Evolutionary conservation across 305 asterid species (phyloP).

Genomic region (Andrographis paniculata): DNA sequence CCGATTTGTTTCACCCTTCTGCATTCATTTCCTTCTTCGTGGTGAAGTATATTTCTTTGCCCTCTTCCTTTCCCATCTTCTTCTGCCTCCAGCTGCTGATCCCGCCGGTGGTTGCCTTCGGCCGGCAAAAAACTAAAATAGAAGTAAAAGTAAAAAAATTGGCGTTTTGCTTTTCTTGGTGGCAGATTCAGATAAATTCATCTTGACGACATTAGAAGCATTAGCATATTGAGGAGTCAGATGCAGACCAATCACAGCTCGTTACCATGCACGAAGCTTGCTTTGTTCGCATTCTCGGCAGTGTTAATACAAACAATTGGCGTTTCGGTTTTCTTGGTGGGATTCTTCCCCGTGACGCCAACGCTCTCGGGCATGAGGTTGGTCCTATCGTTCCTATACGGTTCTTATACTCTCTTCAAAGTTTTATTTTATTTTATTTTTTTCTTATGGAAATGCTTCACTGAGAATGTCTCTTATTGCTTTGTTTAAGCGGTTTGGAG

Average conservation of each 20-base stretch:
- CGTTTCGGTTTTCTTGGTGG: constrained; percentile 54
- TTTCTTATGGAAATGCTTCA: not conserved
- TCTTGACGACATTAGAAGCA: too few relatives aligned
- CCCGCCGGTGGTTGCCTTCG: too few relatives aligned
- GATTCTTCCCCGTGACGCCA: constrained; percentile 80
- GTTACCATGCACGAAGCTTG: constrained; percentile 50
- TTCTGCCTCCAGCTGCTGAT: too few relatives aligned
- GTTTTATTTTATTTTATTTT: not conserved
- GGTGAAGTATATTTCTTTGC: too few relatives aligned
- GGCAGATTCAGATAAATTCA: too few relatives aligned
- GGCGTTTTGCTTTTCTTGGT: too few relatives aligned
- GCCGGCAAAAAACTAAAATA: too few relatives aligned
- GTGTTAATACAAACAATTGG: constrained; percentile 60
- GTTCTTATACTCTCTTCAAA: not conserved
- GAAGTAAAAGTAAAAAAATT: too few relatives aligned
- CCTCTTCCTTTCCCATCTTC: too few relatives aligned
- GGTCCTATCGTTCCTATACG: not conserved
- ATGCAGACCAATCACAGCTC: constrained; percentile 14
- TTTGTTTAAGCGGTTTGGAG: constrained; percentile 61
- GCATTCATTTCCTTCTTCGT: too few relatives aligned
- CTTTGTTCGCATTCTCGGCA: constrained; percentile 40
- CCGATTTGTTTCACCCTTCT: too few relatives aligned
- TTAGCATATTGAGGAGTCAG: not conserved
- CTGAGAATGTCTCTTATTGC: not conserved
- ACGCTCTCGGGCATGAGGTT: constrained; percentile 77